These are phyloP conservation scores for Ambrosia hybrid DNA, from an alignment of 140 eudicot genomes.

Conservation along the genomic window DNA sequence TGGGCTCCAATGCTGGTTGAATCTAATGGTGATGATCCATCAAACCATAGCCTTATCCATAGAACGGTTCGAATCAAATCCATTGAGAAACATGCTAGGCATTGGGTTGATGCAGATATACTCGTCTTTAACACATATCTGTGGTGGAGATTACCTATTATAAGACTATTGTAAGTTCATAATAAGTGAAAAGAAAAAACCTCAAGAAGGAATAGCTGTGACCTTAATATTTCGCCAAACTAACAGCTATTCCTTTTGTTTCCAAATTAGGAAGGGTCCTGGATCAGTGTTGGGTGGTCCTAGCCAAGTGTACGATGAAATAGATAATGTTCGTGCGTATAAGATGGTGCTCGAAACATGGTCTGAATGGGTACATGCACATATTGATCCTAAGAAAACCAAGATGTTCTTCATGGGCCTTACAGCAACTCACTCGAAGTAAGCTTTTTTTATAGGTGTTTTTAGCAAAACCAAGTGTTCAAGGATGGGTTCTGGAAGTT, in stretches of 20 bases:
- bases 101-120: conserved; percentile 28
- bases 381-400: neutral
- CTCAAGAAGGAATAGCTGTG: neutral
- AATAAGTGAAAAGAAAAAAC: neutral
- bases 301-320: conserved; percentile 7
- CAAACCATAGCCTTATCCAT: conserved; percentile 1
- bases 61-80: conserved; percentile 4
- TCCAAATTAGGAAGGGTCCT: neutral
- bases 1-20: conserved; percentile 34
- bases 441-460: no score
- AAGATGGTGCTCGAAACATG: conserved; percentile 18
- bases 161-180: conserved; percentile 14
- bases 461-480: no score
- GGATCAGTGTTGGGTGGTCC: conserved; percentile 19
- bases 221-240: neutral
- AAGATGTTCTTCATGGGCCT: conserved; percentile 15
- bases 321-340: neutral
- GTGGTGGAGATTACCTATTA: conserved; percentile 17
- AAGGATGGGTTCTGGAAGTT: no score
- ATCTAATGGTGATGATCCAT: conserved; percentile 23
- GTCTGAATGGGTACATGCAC: conserved; percentile 8
- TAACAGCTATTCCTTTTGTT: neutral
- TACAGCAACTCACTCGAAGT: conserved; percentile 18
- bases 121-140: conserved; percentile 17
- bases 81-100: conserved; percentile 19